Conservation (phyloP, 2,329 filamentous ascomycete species). For the Pseudogymnoascus destructans region DNA sequence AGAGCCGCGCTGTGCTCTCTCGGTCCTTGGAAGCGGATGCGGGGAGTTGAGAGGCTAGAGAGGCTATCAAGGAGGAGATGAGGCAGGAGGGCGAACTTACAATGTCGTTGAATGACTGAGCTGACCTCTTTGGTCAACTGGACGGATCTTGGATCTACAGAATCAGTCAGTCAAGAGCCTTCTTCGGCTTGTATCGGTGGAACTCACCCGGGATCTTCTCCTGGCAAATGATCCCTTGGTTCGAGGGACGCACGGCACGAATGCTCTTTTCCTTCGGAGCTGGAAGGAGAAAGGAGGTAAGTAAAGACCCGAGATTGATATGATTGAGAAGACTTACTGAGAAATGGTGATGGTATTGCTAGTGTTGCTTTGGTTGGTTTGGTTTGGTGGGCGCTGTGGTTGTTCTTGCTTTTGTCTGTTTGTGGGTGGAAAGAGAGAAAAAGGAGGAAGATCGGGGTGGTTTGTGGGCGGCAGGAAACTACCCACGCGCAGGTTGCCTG, state of each 20-base stretch:
- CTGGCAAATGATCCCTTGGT: not conserved
- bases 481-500: not conserved
- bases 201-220: not conserved
- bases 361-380: not conserved
- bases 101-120: not conserved
- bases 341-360: not conserved
- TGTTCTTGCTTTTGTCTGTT: not conserved
- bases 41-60: not conserved
- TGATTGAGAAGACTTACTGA: not conserved
- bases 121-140: constrained; percentile 5
- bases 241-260: not conserved
- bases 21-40: not conserved
- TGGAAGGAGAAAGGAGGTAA: not conserved
- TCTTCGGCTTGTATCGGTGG: not conserved
- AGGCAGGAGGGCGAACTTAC: not conserved
- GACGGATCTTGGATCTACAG: not conserved
- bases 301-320: not conserved
- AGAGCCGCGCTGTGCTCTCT: not conserved
- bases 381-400: not conserved
- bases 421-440: constrained; percentile 2
- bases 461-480: not conserved
- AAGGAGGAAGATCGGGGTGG: not conserved
- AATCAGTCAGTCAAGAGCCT: not conserved
- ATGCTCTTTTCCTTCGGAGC: not conserved
- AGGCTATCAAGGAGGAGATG: not conserved